A percentile compares a stretch with the other conserved stretches of the same genome.
These are phyloP conservation scores for Larix kaempferi DNA, from an alignment of 75 land plant species.

Conservation along the genomic window DNA sequence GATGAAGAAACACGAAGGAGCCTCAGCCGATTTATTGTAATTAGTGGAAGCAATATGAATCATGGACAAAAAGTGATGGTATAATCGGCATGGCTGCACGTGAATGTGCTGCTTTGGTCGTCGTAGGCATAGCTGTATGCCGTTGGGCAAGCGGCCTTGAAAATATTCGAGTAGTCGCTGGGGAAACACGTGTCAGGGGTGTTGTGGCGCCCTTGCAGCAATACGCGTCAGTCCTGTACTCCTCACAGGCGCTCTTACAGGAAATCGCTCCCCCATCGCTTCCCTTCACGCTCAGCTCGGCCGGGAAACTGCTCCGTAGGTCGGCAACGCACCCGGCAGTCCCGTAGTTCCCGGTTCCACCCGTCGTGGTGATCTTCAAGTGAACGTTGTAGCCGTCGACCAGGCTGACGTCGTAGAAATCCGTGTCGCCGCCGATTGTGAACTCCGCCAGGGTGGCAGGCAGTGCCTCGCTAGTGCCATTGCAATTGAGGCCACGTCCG, in stretches of 20 bases:
- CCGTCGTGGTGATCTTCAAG: slow-evolving; percentile 18
- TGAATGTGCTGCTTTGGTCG: too few species aligned
- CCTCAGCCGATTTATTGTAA: too few species aligned
- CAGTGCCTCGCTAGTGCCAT: slow-evolving; percentile 24
- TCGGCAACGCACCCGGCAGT: slow-evolving; percentile 31
- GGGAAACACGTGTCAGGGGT: too few species aligned
- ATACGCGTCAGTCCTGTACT: too few species aligned
- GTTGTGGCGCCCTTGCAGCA: too few species aligned
- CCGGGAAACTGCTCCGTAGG: slow-evolving; percentile 54
- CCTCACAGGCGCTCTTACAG: slow-evolving; percentile 68
- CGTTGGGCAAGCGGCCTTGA: too few species aligned
- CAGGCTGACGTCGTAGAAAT: slow-evolving; percentile 73
- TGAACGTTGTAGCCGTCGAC: slow-evolving; percentile 64
- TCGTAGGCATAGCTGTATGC: too few species aligned
- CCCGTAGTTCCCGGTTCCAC: slow-evolving; percentile 11
- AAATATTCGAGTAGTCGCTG: too few species aligned
- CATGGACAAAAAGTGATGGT: too few species aligned
- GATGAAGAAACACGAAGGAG: too few species aligned
- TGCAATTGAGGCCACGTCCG: slow-evolving; percentile 44
- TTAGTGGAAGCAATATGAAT: too few species aligned
- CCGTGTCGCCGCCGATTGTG: slow-evolving; percentile 35
- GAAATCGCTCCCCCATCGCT: slow-evolving; percentile 25
- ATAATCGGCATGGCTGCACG: too few species aligned
- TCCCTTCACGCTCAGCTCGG: slow-evolving; percentile 40
- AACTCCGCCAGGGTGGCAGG: slow-evolving; percentile 56